A percentile compares a stretch with the other conserved stretches of the same genome.
These are phyloP conservation scores for Alnus glutinosa DNA, from an alignment of 306 rosid species.

Conservation along the genomic window DNA sequence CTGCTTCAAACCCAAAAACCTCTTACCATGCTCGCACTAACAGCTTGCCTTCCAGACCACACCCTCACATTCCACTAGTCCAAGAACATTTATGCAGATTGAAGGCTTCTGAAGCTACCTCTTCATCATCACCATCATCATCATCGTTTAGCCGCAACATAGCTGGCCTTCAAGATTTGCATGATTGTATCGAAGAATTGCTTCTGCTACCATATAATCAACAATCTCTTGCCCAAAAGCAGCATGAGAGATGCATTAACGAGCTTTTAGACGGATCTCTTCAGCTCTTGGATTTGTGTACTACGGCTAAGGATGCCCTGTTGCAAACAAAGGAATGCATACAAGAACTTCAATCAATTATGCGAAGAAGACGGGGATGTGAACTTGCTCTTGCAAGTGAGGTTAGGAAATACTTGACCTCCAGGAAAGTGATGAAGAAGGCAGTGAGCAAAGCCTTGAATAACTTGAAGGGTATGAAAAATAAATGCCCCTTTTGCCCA, in stretches of 20 bases:
- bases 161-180: conserved; percentile 32
- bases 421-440: background rate
- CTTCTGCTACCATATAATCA: conserved; percentile 33
- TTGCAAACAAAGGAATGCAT: too few relatives aligned
- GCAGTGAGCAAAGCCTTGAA: conserved; percentile 35
- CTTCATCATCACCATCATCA: conserved; percentile 21
- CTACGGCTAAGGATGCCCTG: too few relatives aligned
- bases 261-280: conserved; percentile 41
- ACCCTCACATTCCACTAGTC: too few relatives aligned
- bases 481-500: conserved; percentile 10
- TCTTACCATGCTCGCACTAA: too few relatives aligned
- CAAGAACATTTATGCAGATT: conserved; percentile 25
- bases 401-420: too few relatives aligned
- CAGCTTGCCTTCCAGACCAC: too few relatives aligned
- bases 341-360: too few relatives aligned
- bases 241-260: conserved; percentile 36
- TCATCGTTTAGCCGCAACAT: conserved; percentile 19
- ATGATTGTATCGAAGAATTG: conserved; percentile 26
- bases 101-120: conserved; percentile 23
- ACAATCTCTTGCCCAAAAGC: conserved; percentile 31
- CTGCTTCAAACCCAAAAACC: too few relatives aligned
- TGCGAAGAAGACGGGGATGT: too few relatives aligned
- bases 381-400: too few relatives aligned
- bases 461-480: conserved; percentile 32
- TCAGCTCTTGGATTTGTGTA: conserved; percentile 31